Evolutionary conservation across 208 protist genomes (phyloP).

Genomic region (Angomonas deanei): DNA sequence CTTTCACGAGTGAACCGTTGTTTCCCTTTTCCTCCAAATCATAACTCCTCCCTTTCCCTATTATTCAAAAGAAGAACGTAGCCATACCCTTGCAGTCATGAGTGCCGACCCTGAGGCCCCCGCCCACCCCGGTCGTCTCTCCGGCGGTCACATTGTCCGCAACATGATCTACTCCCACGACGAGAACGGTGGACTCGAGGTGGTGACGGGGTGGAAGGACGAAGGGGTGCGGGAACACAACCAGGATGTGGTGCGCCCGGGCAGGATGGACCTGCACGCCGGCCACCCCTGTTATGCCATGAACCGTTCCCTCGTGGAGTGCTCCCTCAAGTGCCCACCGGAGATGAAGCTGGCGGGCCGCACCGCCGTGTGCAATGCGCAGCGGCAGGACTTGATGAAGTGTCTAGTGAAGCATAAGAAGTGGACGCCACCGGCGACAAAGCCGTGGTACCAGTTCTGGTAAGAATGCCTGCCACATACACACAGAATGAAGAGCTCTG

Average conservation of each 20-base stretch:
- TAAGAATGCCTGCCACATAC: constrained; percentile 1
- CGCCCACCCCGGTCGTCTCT: constrained; percentile 40
- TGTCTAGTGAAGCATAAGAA: constrained; percentile 66
- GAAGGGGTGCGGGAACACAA: constrained; percentile 63
- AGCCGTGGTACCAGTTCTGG: constrained; percentile 46
- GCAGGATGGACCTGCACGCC: constrained; percentile 22
- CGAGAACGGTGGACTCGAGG: constrained; percentile 41
- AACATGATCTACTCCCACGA: constrained; percentile 81
- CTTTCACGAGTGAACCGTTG: background rate
- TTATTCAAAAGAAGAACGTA: background rate
- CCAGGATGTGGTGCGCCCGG: constrained; percentile 56
- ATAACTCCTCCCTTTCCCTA: constrained; percentile 2
- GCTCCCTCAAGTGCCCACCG: constrained; percentile 42
- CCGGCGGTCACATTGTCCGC: constrained; percentile 66
- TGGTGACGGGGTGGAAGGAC: constrained; percentile 69
- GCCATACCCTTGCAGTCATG: constrained; percentile 19
- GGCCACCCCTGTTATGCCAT: constrained; percentile 49
- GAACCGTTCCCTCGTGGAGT: constrained; percentile 47
- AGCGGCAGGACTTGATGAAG: constrained; percentile 59
- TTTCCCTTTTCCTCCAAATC: background rate
- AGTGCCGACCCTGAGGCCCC: constrained; percentile 69
- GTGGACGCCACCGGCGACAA: constrained; percentile 26
- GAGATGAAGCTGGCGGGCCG: constrained; percentile 75
- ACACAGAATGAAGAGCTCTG: background rate
- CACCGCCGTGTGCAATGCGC: constrained; percentile 52